A percentile compares a stretch with the other conserved stretches of the same genome.
Evolutionary conservation across 116 monocot species (phyloP).

Genomic region (Iris pallida): DNA sequence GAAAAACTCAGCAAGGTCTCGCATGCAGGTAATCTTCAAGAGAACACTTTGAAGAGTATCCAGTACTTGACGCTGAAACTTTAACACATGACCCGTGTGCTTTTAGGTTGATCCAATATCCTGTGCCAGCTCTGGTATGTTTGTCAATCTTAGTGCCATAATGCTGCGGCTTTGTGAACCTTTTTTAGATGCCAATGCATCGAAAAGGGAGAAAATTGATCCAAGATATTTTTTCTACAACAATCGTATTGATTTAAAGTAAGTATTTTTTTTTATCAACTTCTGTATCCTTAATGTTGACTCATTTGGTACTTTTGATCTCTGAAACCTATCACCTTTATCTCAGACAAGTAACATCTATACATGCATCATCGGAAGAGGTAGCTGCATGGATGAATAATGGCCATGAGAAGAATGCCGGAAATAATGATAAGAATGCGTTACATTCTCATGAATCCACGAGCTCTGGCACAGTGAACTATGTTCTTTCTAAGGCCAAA

Average conservation of each 20-base stretch:
- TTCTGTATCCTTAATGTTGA: conserved; percentile 2
- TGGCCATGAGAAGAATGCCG: conserved; percentile 11
- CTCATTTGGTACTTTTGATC: background rate
- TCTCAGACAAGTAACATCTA: conserved; percentile 71
- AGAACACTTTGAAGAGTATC: background rate
- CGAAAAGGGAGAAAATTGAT: conserved; percentile 88
- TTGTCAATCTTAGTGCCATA: conserved; percentile 91
- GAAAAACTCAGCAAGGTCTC: conserved; percentile 74
- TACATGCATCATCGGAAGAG: conserved; percentile 91
- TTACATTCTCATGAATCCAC: conserved; percentile 56
- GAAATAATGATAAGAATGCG: conserved; percentile 18
- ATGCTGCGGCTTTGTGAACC: conserved; percentile 98
- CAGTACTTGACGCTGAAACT: background rate
- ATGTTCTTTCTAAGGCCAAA: conserved; percentile 14
- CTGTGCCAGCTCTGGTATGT: conserved; percentile 83
- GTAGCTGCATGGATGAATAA: conserved; percentile 50
- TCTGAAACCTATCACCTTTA: conserved; percentile 4
- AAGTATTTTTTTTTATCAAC: conserved; percentile 8
- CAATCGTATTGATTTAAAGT: conserved; percentile 73
- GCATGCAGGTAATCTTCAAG: conserved; percentile 64
- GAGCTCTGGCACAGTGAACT: conserved; percentile 46
- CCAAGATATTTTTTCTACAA: conserved; percentile 65
- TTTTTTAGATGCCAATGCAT: conserved; percentile 68
- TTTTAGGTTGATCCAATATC: conserved; percentile 63
- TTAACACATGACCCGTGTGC: background rate